Evolutionary conservation across 768 basidiomycete genomes (phyloP).

Genomic region (Termitomyces sp.): DNA sequence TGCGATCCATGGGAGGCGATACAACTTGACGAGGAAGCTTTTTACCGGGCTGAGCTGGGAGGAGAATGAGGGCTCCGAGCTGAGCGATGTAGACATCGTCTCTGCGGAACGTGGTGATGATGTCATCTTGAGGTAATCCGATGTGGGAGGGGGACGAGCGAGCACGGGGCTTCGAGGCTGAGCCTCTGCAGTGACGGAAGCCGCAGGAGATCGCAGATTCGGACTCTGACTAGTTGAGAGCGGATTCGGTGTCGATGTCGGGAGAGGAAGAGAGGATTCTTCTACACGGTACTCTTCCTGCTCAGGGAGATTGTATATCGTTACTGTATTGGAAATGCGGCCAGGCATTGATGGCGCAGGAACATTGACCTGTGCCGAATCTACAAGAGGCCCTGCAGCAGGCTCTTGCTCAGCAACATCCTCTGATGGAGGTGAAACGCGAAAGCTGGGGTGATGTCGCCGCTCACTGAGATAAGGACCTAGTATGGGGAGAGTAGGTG

Average conservation of each 20-base stretch:
- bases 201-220: slow-evolving; percentile 3
- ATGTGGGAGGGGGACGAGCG: slow-evolving; percentile 24
- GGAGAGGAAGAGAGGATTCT: slow-evolving; percentile 6
- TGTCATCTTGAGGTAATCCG: slow-evolving; percentile 34
- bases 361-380: slow-evolving; percentile 11
- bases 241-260: slow-evolving; percentile 8
- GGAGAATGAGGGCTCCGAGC: slow-evolving; percentile 31
- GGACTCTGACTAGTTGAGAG: slow-evolving; percentile 6
- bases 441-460: slow-evolving; percentile 22
- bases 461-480: slow-evolving; percentile 16
- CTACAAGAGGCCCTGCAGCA: slow-evolving; percentile 14
- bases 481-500: slow-evolving; percentile 3
- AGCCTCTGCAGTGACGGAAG: slow-evolving; percentile 2
- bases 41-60: slow-evolving; percentile 32
- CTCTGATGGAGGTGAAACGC: slow-evolving; percentile 25
- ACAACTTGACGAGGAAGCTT: slow-evolving; percentile 33
- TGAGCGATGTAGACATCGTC: slow-evolving; percentile 17
- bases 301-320: slow-evolving; percentile 13
- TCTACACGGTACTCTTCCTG: slow-evolving; percentile 6
- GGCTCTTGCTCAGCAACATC: slow-evolving; percentile 21
- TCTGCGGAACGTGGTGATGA: slow-evolving; percentile 17
- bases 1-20: slow-evolving; percentile 43
- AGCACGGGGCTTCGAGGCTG: slow-evolving; percentile 23
- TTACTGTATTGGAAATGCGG: slow-evolving; percentile 12
- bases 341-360: neutral